Percentiles rank a stretch among this genome's conserved stretches.
Conservation (phyloP, 257 asterid genomes). For the Striga asiatica region DNA sequence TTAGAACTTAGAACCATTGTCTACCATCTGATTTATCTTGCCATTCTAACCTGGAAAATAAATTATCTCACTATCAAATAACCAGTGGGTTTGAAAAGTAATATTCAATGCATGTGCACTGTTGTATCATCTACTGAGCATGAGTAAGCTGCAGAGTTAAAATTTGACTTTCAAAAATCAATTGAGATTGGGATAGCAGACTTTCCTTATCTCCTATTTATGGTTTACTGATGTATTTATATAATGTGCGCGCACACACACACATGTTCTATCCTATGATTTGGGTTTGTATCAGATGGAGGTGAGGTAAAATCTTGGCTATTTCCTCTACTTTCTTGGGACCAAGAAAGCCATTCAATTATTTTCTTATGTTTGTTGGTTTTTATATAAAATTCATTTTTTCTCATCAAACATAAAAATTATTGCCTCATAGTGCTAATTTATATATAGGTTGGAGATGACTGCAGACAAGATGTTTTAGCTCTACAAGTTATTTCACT, state of each 20-base stretch:
- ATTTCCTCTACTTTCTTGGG: background rate
- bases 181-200: background rate
- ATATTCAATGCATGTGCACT: background rate
- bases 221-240: constrained; percentile 4
- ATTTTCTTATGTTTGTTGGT: constrained; percentile 3
- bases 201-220: background rate
- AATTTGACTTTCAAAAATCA: background rate
- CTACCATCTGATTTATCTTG: constrained; percentile 4
- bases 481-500: constrained; percentile 98
- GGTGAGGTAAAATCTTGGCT: background rate
- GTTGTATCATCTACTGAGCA: background rate
- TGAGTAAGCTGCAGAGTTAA: background rate
- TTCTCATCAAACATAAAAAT: constrained; percentile 8
- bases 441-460: constrained; percentile 85
- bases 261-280: background rate
- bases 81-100: background rate
- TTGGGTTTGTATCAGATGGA: constrained; percentile 1
- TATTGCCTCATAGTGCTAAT: constrained; percentile 24
- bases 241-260: background rate
- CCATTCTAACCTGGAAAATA: background rate
- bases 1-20: too few relatives aligned
- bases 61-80: background rate
- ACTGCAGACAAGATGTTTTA: constrained; percentile 95
- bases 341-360: background rate
- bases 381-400: background rate